Base-by-base conservation (phyloP, 1,139 yeast genomes). In the Debaryomyces coudertii region DNA sequence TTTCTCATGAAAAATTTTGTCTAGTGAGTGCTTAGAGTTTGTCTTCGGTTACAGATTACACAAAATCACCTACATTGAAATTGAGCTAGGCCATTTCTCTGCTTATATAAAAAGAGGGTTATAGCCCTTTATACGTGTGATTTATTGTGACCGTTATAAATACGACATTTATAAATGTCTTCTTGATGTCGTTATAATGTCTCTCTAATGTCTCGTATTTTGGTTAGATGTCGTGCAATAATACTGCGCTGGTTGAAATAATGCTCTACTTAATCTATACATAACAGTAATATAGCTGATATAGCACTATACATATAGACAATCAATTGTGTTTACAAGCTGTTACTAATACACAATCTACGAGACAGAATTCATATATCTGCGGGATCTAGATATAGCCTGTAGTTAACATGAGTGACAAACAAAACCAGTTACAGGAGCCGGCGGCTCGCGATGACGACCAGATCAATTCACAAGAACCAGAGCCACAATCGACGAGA, bases 1-100 rank as follows among this genome's bases (percentile, higher is more conserved):
- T 16, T 11, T 16, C 14, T 14, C 31, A 34, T 35, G 45, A 43
- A 43, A 43, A 43, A 24, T 36, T 43, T 43, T 43, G 30, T 30
- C 16, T 15, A 9, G 30, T 18, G 12, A 18, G 24, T 7, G 12
- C n/a, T 3, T 16, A 18, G 35, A 9, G 18, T 20, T n/a, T 7
- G n/a, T 31, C 23, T 23, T 31, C 35, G 35, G 35, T 7, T 7
- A 8, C 9, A 11, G 7, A 4, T 31, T 31, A 31, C 35, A 31
- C 35, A 31, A 31, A 31, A 8, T 1, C 7, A 16, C n/a, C 7
- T 7, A 3, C 7, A 16, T 12, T 23, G 23, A 31, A 31, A 15
- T 31, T 31, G 18, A 7, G 14, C 33, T n/a, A 20, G 22, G 5
- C 5, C 9, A 12, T 14, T 14, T 7, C 15, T 12, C 18, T 12